These are phyloP conservation scores for Citrus medica DNA, from an alignment of 345 rosid species.

Conservation along the genomic window DNA sequence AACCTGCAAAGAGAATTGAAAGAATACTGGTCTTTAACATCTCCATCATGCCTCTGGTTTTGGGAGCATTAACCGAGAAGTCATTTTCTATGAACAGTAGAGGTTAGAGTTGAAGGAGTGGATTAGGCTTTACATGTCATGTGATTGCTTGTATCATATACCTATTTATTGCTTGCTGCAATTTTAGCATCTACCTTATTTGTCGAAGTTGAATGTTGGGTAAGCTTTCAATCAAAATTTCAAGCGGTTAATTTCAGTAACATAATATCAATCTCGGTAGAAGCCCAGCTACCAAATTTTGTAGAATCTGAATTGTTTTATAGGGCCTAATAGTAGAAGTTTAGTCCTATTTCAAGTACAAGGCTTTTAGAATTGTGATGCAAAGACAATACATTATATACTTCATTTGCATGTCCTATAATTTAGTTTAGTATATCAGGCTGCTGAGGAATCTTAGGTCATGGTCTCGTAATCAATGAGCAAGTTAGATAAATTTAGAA, in stretches of 20 bases:
- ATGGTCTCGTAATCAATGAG: slow-evolving; percentile 10
- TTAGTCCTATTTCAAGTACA: not conserved
- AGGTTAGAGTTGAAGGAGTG: slow-evolving; percentile 26
- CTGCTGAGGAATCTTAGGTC: slow-evolving; percentile 13
- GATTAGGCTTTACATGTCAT: slow-evolving; percentile 11
- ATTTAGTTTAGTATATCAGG: slow-evolving; percentile 13
- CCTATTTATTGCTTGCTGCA: not conserved
- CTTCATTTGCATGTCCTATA: slow-evolving; percentile 11
- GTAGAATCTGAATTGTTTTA: not conserved
- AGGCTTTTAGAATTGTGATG: not conserved
- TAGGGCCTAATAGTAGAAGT: not conserved
- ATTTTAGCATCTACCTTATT: not conserved
- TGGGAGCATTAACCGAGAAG: slow-evolving; percentile 36
- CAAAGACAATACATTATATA: slow-evolving; percentile 1
- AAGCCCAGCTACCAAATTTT: not conserved
- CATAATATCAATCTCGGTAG: not conserved
- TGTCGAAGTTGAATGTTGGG: not conserved
- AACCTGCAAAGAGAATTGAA: slow-evolving; percentile 45
- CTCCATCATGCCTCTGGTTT: slow-evolving; percentile 36
- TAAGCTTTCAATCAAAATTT: not conserved
- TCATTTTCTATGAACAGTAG: slow-evolving; percentile 63
- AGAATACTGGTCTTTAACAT: slow-evolving; percentile 31
- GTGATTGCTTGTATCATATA: not conserved
- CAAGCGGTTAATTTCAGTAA: not conserved
- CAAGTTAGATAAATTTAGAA: slow-evolving; percentile 17